phyloP scores from a whole-genome alignment of 2,329 filamentous ascomycete species.

The Pestalotiopsis sp. region DNA sequence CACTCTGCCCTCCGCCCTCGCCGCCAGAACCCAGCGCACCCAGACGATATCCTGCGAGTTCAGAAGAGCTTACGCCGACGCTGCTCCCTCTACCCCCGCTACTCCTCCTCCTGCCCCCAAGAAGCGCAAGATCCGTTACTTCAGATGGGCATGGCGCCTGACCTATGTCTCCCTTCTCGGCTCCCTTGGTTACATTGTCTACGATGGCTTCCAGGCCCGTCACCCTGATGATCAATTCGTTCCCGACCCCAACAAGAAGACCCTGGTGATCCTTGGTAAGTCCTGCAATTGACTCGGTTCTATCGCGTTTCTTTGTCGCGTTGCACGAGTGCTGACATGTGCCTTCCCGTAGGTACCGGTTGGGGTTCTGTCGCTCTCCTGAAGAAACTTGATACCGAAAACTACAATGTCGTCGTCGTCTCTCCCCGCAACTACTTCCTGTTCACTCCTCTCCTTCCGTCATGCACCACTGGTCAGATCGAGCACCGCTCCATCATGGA shows the following conservation, averaged over 20 bases:
- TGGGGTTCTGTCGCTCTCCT: constrained; percentile 95
- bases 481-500: constrained; percentile 99
- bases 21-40: constrained; percentile 36
- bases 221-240: constrained; percentile 79
- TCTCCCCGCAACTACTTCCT: constrained; percentile 99
- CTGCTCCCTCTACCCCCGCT: constrained; percentile 43
- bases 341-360: constrained; percentile 71
- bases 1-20: constrained; percentile 30
- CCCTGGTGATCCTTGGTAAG: constrained; percentile 89
- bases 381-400: constrained; percentile 98
- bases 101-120: constrained; percentile 46
- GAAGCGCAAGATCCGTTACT: constrained; percentile 65
- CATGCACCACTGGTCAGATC: constrained; percentile 95
- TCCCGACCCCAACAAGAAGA: constrained; percentile 92
- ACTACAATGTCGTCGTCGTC: constrained; percentile 98
- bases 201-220: constrained; percentile 80
- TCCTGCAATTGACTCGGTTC: neutral
- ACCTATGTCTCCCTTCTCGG: constrained; percentile 76
- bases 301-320: constrained; percentile 9
- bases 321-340: constrained; percentile 24
- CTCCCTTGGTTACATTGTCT: constrained; percentile 71
- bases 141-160: constrained; percentile 83
- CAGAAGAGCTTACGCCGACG: constrained; percentile 54
- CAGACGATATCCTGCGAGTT: constrained; percentile 39
- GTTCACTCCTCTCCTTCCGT: constrained; percentile 95